Base-by-base conservation (phyloP, 768 basidiomycete species). In the Xerocomellus chrysenteron region DNA sequence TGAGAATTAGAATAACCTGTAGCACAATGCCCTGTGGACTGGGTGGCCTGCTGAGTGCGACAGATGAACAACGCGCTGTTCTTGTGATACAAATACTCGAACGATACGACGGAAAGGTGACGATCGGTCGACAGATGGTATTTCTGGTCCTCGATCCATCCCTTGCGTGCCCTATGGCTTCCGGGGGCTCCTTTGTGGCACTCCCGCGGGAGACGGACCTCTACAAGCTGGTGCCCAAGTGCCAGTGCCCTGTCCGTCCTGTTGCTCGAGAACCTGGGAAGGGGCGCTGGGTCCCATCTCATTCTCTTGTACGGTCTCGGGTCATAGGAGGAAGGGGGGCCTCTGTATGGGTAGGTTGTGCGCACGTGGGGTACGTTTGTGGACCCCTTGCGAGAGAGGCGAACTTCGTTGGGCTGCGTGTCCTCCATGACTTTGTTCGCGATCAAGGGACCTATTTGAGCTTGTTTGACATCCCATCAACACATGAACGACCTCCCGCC, bases 361-460 rank as follows among this genome's bases (percentile, higher is more conserved):
- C 61, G 57, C 24, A 76, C 68, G 16, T 53, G 61, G 5, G 75
- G 76, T 4, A 76, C 52, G 16, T 37, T 21, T 0, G 65, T 43
- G 8, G 50, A 62, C 0, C 76, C 74, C 52, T 76, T 76, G 40
- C 72, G 70, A 28, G 67, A 52, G 51, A 71, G 62, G 45, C 74
- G 74, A 6, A 67, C 55, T 57, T 77, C 75, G 57, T 77, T 77
- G 19, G 74, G 75, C 49, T 78, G 77, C 2, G 58, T 56, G 57
- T 78, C 76, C 56, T 78, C 77, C 67, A 68, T 61, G 14, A 17
- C 14, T n/a, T 6, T 47, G 39, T 40, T 43, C 28, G 10, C 64
- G 41, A 14, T 26, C 44, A 37, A 46, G 40, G 5, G 45, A 35
- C 19, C 17, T 55, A 41, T 63, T 68, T 66, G 52, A 60, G 52